Percentiles rank a stretch among this genome's conserved stretches.
phyloP scores from a whole-genome alignment of 2,329 filamentous ascomycete species.

The Drechslera avenae region DNA sequence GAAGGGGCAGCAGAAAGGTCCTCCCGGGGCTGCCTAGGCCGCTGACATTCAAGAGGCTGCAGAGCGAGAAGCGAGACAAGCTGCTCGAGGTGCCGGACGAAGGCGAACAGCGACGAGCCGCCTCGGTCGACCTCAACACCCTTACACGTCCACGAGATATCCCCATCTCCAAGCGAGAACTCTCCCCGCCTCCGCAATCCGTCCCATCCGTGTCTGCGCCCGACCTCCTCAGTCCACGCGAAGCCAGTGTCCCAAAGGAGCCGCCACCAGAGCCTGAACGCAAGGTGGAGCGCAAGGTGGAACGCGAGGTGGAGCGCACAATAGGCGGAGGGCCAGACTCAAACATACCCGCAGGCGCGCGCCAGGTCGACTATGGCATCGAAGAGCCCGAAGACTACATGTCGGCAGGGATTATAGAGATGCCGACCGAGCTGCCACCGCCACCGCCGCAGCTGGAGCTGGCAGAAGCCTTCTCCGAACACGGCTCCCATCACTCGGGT shows the following conservation, averaged over 20 bases:
- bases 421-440: neutral
- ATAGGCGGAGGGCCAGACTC: slow-evolving; percentile 39
- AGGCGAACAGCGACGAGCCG: slow-evolving; percentile 70
- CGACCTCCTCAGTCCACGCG: slow-evolving; percentile 43
- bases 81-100: slow-evolving; percentile 69
- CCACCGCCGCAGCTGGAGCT: slow-evolving; percentile 34
- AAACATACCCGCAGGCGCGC: slow-evolving; percentile 43
- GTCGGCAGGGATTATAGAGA: slow-evolving; percentile 14
- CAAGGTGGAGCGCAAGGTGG: neutral
- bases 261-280: slow-evolving; percentile 10
- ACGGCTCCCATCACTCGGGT: slow-evolving; percentile 40
- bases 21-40: slow-evolving; percentile 77
- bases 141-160: too few relatives aligned
- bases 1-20: slow-evolving; percentile 60
- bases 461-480: slow-evolving; percentile 37
- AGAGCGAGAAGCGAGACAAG: slow-evolving; percentile 77
- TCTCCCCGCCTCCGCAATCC: slow-evolving; percentile 47
- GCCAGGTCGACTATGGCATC: slow-evolving; percentile 42
- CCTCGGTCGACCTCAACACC: slow-evolving; percentile 63
- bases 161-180: slow-evolving; percentile 48
- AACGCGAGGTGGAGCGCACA: slow-evolving; percentile 21
- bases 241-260: slow-evolving; percentile 31
- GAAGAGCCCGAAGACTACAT: slow-evolving; percentile 34
- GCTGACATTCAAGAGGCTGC: slow-evolving; percentile 80
- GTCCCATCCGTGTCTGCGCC: slow-evolving; percentile 49